Evolutionary conservation across 495 filamentous ascomycete species (phyloP), one percentile per base, ranked within the genome.

Genomic region (Penicillium manginii): DNA sequence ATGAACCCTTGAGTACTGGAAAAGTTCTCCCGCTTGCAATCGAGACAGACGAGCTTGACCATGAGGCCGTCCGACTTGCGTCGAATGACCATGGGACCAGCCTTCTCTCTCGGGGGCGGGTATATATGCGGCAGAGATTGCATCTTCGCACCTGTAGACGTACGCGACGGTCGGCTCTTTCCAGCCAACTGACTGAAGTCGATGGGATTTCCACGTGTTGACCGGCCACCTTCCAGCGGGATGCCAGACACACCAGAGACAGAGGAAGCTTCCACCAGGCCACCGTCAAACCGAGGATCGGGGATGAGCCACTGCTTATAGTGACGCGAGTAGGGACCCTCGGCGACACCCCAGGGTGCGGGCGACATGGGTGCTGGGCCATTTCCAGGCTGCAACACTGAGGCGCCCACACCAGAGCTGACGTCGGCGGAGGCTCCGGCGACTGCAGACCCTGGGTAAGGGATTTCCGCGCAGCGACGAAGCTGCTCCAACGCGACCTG

Each of bases 1-100:
- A 98, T 93, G 67, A 98, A 98, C 2, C 94, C 94, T 71, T 98
- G 94, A 1, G 91, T 91, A 72, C 92, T 97, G 45, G 89, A 92
- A 71, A 97, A 98, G 69, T 97, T 89, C 74, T 88, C 88, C 54
- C 91, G 80, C 42, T 90, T 83, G 66, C 94, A 98, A 67, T 94
- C 89, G 50, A 92, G 79, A 75, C 94, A 98, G 50, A 93, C 86
- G 46, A 98, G 82, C 73, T 96, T 96, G 39, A 89, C 86, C 59
- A 81, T 64, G 47, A 84, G 71, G 22, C 80, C 79, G 67, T 89
- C 86, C 46, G 81, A 82, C 43, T 82, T 81, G 59, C 86, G 81
- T 58, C 81, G 81, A 51, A 87, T 78, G 45, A 88, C 72, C 67
- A 87, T 81, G 12, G 86, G 83, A 5, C 83, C 84, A 32, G 78